Evolutionary conservation across 768 basidiomycete genomes (phyloP).

Genomic region (Amanita brunnescens): DNA sequence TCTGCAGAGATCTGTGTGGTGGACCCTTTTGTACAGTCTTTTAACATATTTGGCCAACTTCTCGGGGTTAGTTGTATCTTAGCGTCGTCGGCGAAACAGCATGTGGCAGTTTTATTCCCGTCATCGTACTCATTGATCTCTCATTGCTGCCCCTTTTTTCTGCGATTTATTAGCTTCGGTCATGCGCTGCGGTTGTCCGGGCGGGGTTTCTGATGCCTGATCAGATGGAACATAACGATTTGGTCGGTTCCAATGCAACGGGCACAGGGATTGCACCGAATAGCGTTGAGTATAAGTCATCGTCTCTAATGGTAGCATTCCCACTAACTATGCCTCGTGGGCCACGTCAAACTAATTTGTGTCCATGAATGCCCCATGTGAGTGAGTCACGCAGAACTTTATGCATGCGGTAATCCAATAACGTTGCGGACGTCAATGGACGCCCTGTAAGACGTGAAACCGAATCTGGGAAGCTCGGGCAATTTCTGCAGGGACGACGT

Average conservation of each 20-base stretch:
- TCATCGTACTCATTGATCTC: constrained; percentile 4
- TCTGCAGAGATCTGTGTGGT: constrained; percentile 1
- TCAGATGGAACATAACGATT: not conserved
- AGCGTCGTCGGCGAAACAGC: constrained; percentile 4
- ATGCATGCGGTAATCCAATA: not conserved
- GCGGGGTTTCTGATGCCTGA: not conserved
- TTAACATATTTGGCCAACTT: constrained; percentile 4
- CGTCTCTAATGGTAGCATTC: constrained; percentile 4
- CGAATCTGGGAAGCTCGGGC: not conserved
- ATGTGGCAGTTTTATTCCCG: constrained; percentile 7
- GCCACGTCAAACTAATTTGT: not conserved
- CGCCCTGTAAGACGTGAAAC: not conserved
- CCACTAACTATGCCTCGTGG: constrained; percentile 6
- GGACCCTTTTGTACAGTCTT: constrained; percentile 4
- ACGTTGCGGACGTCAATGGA: not conserved
- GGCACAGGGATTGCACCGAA: not conserved
- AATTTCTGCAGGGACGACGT: not conserved
- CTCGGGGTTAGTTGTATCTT: constrained; percentile 8
- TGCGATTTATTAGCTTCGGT: not conserved
- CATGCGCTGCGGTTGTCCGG: not conserved
- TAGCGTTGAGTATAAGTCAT: constrained; percentile 7
- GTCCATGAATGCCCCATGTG: not conserved
- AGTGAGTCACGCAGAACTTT: not conserved
- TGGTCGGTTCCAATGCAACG: constrained; percentile 1
- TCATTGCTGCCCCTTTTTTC: constrained; percentile 3